phyloP scores from a whole-genome alignment of 805 yeast genomes.

The Lipomyces kockii region DNA sequence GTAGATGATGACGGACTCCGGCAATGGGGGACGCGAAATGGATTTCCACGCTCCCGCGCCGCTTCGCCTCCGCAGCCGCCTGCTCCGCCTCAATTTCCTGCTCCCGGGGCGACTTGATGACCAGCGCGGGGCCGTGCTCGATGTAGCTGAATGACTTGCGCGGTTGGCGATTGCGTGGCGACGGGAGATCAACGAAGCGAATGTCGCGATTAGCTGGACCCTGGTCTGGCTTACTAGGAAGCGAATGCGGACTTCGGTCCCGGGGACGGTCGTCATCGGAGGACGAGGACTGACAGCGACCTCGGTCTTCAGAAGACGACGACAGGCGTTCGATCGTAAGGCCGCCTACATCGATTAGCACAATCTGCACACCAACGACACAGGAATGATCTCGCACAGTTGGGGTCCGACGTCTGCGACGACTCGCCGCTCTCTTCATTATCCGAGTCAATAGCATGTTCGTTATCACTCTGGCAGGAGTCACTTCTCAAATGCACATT shows the following conservation, averaged over 20 bases:
- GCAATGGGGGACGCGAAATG: conserved; percentile 32
- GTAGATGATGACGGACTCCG: conserved; percentile 11
- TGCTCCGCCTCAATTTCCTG: conserved; percentile 40
- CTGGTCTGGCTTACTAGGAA: neutral
- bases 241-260: conserved; percentile 1
- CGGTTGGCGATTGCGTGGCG: conserved; percentile 42
- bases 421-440: conserved; percentile 20
- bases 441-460: conserved; percentile 40
- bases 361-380: neutral
- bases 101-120: conserved; percentile 78
- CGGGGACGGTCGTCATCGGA: neutral
- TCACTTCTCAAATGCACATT: neutral
- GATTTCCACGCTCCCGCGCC: conserved; percentile 39
- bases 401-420: neutral
- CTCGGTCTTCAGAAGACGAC: neutral
- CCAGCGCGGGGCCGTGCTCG: conserved; percentile 77
- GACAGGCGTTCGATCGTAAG: neutral
- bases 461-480: conserved; percentile 40
- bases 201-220: conserved; percentile 46
- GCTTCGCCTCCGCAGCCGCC: conserved; percentile 34
- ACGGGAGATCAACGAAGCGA: conserved; percentile 64
- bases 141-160: conserved; percentile 11
- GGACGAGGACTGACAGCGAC: neutral
- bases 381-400: neutral
- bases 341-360: neutral